Evolutionary conservation across 768 basidiomycete species (phyloP).

Genomic region (Collybiopsis confluens): DNA sequence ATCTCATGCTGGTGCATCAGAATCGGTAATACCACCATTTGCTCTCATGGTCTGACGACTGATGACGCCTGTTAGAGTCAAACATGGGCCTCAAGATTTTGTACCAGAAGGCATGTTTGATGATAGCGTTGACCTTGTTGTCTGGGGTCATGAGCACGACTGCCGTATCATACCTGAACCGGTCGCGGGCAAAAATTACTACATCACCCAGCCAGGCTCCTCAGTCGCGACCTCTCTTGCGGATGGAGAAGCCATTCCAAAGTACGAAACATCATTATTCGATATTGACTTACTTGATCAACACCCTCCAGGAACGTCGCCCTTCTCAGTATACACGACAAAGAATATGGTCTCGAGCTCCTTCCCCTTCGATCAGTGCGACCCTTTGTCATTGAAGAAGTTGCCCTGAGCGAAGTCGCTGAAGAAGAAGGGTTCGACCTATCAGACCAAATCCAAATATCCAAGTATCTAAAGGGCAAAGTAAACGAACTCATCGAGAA

Average conservation of each 20-base stretch:
- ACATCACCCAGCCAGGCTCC: constrained; percentile 92
- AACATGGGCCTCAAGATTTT: constrained; percentile 90
- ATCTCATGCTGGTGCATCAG: constrained; percentile 89
- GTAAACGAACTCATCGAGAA: constrained; percentile 76
- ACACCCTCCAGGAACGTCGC: constrained; percentile 73
- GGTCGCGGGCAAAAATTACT: constrained; percentile 89
- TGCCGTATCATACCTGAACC: constrained; percentile 88
- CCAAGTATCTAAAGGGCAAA: constrained; percentile 72
- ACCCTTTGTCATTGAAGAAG: constrained; percentile 87
- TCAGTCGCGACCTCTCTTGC: constrained; percentile 92
- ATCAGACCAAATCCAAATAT: constrained; percentile 77
- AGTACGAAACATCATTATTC: constrained; percentile 46
- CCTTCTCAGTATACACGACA: constrained; percentile 81
- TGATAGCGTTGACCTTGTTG: constrained; percentile 85
- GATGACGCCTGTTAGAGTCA: constrained; percentile 56
- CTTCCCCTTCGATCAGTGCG: constrained; percentile 88
- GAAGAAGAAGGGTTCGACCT: constrained; percentile 76
- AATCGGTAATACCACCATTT: constrained; percentile 63
- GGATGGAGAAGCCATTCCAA: constrained; percentile 88
- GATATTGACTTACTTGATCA: not conserved
- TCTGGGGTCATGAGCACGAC: constrained; percentile 99
- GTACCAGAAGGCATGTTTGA: constrained; percentile 98
- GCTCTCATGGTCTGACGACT: not conserved
- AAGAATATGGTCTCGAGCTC: constrained; percentile 81
- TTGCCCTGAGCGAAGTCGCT: constrained; percentile 70